These are phyloP conservation scores for Metschnikowia shivogae DNA, from an alignment of 805 yeast species.

Conservation along the genomic window DNA sequence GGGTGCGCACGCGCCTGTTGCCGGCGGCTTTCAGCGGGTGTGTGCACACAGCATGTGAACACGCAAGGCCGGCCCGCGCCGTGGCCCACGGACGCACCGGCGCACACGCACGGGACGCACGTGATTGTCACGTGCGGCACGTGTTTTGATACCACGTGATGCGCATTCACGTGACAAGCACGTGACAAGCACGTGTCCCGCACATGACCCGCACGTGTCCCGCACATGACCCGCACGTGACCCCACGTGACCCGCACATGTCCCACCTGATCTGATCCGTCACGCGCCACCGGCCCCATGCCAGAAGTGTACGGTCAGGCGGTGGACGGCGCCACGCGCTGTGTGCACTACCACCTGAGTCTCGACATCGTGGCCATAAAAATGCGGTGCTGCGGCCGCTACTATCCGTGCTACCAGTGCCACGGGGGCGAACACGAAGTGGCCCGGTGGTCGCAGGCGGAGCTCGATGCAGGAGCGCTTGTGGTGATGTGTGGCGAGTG, in stretches of 20 bases:
- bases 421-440: constrained; percentile 23
- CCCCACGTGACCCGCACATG: not conserved
- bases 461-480: constrained; percentile 9
- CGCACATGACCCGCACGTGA: not conserved
- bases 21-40: too few species aligned
- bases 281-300: too few species aligned
- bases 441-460: constrained; percentile 13
- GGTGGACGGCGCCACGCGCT: constrained; percentile 33
- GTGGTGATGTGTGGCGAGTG: constrained; percentile 40
- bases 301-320: constrained; percentile 11
- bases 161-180: not conserved
- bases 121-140: too few species aligned
- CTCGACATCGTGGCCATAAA: constrained; percentile 39
- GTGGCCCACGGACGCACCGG: too few species aligned
- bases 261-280: not conserved
- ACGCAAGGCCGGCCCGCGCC: too few species aligned
- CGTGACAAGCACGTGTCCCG: too few species aligned
- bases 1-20: constrained; percentile 1
- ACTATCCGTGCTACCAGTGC: constrained; percentile 39
- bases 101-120: too few species aligned
- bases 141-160: too few species aligned
- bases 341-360: constrained; percentile 32
- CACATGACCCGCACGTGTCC: not conserved
- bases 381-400: constrained; percentile 34
- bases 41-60: not conserved